A percentile compares a stretch with the other conserved stretches of the same genome.
phyloP scores from a whole-genome alignment of 106 monocot species.

The Hemerocallis citrina region DNA sequence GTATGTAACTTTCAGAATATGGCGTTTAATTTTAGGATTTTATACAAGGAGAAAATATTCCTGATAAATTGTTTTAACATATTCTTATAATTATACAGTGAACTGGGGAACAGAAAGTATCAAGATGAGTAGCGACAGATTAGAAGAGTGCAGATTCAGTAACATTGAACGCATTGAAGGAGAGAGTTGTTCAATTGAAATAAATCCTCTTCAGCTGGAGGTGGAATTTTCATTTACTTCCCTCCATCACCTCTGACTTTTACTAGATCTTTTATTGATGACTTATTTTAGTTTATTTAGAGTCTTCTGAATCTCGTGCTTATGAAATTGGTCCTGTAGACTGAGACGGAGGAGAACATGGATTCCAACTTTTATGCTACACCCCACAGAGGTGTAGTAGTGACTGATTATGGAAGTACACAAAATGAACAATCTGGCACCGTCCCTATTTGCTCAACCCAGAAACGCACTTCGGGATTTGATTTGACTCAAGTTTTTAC shows the following conservation, averaged over 20 bases:
- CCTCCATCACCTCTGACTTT: background rate
- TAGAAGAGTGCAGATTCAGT: conserved; percentile 9
- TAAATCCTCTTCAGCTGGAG: conserved; percentile 13
- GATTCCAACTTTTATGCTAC: background rate
- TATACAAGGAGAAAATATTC: background rate
- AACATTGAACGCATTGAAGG: conserved; percentile 6
- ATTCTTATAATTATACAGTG: conserved; percentile 14
- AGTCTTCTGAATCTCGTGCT: background rate
- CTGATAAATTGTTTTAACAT: background rate
- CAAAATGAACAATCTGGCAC: conserved; percentile 5
- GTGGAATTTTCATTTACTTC: conserved; percentile 9
- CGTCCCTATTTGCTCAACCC: conserved; percentile 9
- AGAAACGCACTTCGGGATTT: background rate
- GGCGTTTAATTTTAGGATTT: background rate
- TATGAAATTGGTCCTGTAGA: background rate
- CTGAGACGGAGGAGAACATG: background rate
- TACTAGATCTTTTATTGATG: background rate
- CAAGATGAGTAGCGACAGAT: background rate
- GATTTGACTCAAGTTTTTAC: background rate
- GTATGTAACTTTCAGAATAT: conserved; percentile 9
- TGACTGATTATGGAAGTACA: background rate
- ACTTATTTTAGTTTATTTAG: background rate
- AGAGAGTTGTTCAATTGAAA: conserved; percentile 10
- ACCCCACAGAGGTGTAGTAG: background rate
- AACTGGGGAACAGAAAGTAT: conserved; percentile 2